Evolutionary conservation across 768 basidiomycete species (phyloP), one percentile per base, ranked within the genome.

Genomic region (Suillus weaverae): DNA sequence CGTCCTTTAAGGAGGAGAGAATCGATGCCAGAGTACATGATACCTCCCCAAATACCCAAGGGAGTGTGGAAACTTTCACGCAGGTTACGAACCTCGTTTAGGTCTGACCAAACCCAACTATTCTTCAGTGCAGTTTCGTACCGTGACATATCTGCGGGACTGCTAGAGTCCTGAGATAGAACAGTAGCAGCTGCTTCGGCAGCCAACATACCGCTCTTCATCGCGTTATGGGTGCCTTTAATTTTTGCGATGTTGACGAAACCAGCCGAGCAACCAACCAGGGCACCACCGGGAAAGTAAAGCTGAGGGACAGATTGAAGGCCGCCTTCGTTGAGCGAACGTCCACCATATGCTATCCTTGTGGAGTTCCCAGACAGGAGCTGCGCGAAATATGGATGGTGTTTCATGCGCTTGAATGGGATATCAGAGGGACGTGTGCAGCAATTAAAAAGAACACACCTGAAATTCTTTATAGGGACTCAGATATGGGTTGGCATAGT

Each of bases 121-220:
- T 83, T 76, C 62, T 85, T 87, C 69, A 96, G 82, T 0, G 85
- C 82, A 1, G 72, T 70, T 66, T 94, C 87, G 76, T 98, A 98
- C 14, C 76, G 68, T 32, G 87, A 85, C 86, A 98, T 85, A 73
- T 94, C 88, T 1, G 81, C 79, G 0, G 83, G 70, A 16, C 36
- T 61, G 10, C 64, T 61, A 7, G 64, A 66, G 30, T 69, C 70
- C 26, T 70, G 69, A 65, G 76, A 62, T 59, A 97, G 77, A 5
- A 84, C 84, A 6, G 87, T 83, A 69, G 83, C 95, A 0, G 93
- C 93, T 0, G 92, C 84, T 74, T 99, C 96, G 1, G 94, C 97
- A 35, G 95, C 97, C 22, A 99, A 82, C 91, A 98, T 98, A 35
- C 97, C 97, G 43, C 91, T 94, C 83, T 99, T 96, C 97, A 99